Percentiles rank a stretch among this genome's conserved stretches.
Evolutionary conservation across 176 grass and related monocot species (phyloP).

Genomic region (Triticum timopheevii): DNA sequence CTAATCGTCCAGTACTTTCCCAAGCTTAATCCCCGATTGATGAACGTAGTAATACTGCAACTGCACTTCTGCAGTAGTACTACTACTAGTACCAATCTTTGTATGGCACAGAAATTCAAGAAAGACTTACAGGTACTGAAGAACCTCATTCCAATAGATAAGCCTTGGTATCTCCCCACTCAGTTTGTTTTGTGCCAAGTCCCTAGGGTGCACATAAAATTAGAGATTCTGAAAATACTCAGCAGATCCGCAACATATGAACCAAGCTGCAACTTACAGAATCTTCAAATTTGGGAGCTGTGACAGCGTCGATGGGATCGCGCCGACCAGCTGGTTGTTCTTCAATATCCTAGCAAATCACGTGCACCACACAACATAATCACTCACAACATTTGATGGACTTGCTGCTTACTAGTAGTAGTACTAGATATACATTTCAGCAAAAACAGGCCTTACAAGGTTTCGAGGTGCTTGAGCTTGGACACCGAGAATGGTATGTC

Average conservation of each 20-base stretch:
- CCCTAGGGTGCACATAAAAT: conserved; percentile 40
- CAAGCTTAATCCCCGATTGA: too few species aligned
- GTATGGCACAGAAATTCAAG: background rate
- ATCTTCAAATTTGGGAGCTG: conserved; percentile 96
- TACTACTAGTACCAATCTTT: background rate
- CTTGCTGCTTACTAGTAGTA: background rate
- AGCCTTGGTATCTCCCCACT: conserved; percentile 94
- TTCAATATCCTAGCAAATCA: conserved; percentile 71
- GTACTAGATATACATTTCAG: background rate
- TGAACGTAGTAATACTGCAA: too few species aligned
- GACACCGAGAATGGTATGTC: conserved; percentile 96
- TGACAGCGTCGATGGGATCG: conserved; percentile 85
- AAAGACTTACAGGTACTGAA: conserved; percentile 86
- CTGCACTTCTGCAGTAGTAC: background rate
- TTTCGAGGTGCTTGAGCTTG: conserved; percentile 84
- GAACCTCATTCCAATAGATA: conserved; percentile 99
- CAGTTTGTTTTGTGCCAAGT: conserved; percentile 89
- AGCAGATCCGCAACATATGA: background rate
- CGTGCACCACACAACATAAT: background rate
- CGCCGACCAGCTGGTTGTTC: conserved; percentile 83
- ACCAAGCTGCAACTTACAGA: conserved; percentile 51
- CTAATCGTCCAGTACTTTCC: background rate
- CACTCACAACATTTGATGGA: background rate
- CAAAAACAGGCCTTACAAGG: conserved; percentile 46
- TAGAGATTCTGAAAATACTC: background rate